Conservation (phyloP, 2,329 filamentous ascomycete species). For the Furcasterigmium furcatum region DNA sequence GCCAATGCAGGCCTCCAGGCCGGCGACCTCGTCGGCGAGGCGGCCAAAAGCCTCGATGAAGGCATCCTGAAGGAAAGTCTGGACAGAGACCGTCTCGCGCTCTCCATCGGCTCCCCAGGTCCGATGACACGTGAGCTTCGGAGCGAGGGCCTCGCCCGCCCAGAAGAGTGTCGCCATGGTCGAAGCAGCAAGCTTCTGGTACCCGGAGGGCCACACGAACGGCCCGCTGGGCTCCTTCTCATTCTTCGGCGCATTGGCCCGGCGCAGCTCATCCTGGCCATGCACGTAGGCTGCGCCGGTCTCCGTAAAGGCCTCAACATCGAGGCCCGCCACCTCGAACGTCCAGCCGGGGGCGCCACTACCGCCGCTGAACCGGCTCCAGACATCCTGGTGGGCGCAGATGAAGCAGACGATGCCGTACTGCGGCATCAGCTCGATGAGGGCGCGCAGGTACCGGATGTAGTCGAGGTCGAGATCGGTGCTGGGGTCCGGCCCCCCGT, state of each 20-base stretch:
- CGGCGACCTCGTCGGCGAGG: slow-evolving; percentile 25
- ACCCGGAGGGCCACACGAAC: slow-evolving; percentile 32
- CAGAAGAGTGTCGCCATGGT: slow-evolving; percentile 22
- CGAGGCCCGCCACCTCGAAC: slow-evolving; percentile 34
- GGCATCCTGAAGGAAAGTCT: slow-evolving; percentile 24
- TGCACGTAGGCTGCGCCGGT: neutral
- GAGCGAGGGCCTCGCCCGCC: slow-evolving; percentile 20
- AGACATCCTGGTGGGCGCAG: slow-evolving; percentile 40
- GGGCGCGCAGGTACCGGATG: slow-evolving; percentile 29
- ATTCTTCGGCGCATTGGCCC: slow-evolving; percentile 18
- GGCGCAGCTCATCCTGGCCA: slow-evolving; percentile 24
- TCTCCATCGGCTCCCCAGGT: neutral
- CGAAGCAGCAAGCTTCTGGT: slow-evolving; percentile 32
- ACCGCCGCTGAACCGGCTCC: slow-evolving; percentile 37
- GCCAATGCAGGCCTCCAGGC: slow-evolving; percentile 30
- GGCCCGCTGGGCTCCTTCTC: slow-evolving; percentile 28
- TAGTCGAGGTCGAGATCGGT: slow-evolving; percentile 33
- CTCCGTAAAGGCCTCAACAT: slow-evolving; percentile 18
- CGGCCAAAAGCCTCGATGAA: slow-evolving; percentile 29
- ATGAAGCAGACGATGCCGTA: slow-evolving; percentile 37
- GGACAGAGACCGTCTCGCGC: slow-evolving; percentile 17
- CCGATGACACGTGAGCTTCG: slow-evolving; percentile 13
- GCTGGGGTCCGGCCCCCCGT: slow-evolving; percentile 23
- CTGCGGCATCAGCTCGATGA: slow-evolving; percentile 31
- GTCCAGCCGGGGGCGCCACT: slow-evolving; percentile 39